phyloP scores from a whole-genome alignment of 306 rosid genomes.

The Glycyrrhiza uralensis region DNA sequence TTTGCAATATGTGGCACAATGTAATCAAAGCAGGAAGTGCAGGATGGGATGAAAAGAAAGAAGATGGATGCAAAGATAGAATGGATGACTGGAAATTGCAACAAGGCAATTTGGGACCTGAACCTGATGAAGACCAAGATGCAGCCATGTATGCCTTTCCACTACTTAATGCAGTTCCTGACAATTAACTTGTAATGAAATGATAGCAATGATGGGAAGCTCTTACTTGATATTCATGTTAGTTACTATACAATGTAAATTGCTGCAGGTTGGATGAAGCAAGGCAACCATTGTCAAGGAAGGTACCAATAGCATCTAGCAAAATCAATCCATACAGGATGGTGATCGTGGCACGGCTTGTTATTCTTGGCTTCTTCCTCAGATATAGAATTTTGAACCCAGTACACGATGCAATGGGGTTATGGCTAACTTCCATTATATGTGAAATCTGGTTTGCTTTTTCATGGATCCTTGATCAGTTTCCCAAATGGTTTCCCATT shows the following conservation, averaged over 20 bases:
- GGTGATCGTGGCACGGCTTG: constrained; percentile 74
- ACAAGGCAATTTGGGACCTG: constrained; percentile 90
- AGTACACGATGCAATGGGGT: constrained; percentile 76
- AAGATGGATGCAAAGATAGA: constrained; percentile 57
- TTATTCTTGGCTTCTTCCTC: constrained; percentile 65
- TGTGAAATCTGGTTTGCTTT: constrained; percentile 96
- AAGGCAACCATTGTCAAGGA: constrained; percentile 91
- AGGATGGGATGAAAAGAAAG: constrained; percentile 74
- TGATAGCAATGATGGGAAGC: not conserved
- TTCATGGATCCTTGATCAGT: constrained; percentile 97
- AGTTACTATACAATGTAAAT: constrained; percentile 16
- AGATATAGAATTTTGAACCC: constrained; percentile 78
- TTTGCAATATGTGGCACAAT: not conserved
- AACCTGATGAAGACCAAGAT: constrained; percentile 63
- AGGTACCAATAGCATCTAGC: constrained; percentile 91
- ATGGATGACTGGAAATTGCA: constrained; percentile 93
- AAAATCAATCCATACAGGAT: constrained; percentile 94
- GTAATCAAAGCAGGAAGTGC: constrained; percentile 55
- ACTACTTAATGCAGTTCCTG: not conserved
- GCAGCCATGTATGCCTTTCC: constrained; percentile 55
- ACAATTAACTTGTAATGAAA: not conserved
- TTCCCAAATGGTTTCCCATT: constrained; percentile 93
- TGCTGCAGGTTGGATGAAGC: constrained; percentile 82
- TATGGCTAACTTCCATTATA: constrained; percentile 84
- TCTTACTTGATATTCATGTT: not conserved